Conservation (phyloP, 768 basidiomycete genomes). For the Mycena floridula region DNA sequence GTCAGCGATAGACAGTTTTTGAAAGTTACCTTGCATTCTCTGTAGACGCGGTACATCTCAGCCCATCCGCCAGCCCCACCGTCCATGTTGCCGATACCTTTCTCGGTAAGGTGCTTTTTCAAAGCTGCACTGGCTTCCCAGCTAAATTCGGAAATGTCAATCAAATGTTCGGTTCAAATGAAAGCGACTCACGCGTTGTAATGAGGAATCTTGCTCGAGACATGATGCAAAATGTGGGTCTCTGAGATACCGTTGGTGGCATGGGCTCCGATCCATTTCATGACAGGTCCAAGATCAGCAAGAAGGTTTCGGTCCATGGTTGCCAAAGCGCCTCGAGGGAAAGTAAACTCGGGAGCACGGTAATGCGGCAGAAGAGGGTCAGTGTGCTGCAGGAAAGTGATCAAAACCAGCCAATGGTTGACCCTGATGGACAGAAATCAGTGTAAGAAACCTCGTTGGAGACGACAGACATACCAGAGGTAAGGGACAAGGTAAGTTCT, state of each 20-base stretch:
- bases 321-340: slow-evolving; percentile 87
- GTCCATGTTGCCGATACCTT: slow-evolving; percentile 57
- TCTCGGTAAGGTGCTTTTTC: slow-evolving; percentile 63
- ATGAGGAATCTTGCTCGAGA: slow-evolving; percentile 94
- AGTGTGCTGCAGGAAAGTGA: slow-evolving; percentile 98
- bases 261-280: slow-evolving; percentile 81
- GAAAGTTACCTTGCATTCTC: slow-evolving; percentile 61
- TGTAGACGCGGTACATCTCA: slow-evolving; percentile 73
- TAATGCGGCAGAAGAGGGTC: slow-evolving; percentile 95
- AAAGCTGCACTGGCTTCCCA: slow-evolving; percentile 91
- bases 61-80: slow-evolving; percentile 76
- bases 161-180: neutral
- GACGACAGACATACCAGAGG: slow-evolving; percentile 50
- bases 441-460: slow-evolving; percentile 1
- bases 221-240: slow-evolving; percentile 90
- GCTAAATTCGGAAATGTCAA: slow-evolving; percentile 5
- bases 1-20: neutral
- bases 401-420: slow-evolving; percentile 93
- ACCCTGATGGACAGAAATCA: slow-evolving; percentile 38
- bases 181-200: slow-evolving; percentile 83
- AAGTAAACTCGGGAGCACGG: slow-evolving; percentile 83
- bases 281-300: slow-evolving; percentile 70
- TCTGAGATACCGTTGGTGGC: slow-evolving; percentile 91
- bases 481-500: slow-evolving; percentile 84
- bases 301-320: slow-evolving; percentile 84